These are phyloP conservation scores for Ophiostoma himal-ulmi DNA, from an alignment of 2,329 filamentous ascomycete genomes.

Conservation along the genomic window DNA sequence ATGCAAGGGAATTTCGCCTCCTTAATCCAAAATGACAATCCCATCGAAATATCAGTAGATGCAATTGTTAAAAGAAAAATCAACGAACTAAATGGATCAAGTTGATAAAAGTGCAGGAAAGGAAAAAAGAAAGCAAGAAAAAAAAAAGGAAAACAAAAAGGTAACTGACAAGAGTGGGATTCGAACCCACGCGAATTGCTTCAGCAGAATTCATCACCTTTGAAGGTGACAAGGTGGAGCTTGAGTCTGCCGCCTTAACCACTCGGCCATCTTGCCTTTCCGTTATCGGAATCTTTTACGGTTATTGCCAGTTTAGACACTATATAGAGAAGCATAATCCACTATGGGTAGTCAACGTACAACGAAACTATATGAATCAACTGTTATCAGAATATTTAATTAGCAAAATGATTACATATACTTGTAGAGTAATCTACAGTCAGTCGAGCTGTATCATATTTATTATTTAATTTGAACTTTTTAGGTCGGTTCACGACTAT, in stretches of 20 bases:
- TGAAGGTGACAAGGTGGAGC: constrained; percentile 9
- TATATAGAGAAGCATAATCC: neutral
- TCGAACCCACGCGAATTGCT: constrained; percentile 17
- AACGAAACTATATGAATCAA: neutral
- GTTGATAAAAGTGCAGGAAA: neutral
- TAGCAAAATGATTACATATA: too few relatives aligned
- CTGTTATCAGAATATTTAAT: too few relatives aligned
- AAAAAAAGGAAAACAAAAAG: neutral
- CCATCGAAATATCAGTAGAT: too few relatives aligned
- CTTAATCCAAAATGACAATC: too few relatives aligned
- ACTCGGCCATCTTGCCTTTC: constrained; percentile 16
- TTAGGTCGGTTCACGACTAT: too few relatives aligned
- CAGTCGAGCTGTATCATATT: too few relatives aligned
- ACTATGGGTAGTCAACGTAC: neutral
- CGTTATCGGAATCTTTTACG: neutral
- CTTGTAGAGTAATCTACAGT: too few relatives aligned
- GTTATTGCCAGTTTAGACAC: neutral
- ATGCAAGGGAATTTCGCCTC: too few relatives aligned
- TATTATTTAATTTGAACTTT: too few relatives aligned
- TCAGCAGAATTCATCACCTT: constrained; percentile 14
- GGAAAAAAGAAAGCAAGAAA: neutral
- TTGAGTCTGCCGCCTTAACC: constrained; percentile 17
- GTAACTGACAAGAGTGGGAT: constrained; percentile 16
- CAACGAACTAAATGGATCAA: too few relatives aligned
- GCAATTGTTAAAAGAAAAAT: too few relatives aligned